Evolutionary conservation across 2,329 filamentous ascomycete genomes (phyloP).

Genomic region (Fusarium sp.): DNA sequence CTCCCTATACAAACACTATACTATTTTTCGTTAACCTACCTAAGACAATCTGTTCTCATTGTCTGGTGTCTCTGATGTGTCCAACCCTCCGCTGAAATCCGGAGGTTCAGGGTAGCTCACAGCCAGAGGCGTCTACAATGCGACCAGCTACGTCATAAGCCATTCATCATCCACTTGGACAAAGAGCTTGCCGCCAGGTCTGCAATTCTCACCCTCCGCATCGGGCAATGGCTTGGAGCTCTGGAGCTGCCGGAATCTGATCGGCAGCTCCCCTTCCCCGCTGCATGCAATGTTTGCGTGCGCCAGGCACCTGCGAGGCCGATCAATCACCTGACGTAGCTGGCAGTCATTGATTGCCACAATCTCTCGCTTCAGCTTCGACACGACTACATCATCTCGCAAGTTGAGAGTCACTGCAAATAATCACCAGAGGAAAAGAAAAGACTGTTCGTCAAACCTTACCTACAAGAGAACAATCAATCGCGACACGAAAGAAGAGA

Average conservation of each 20-base stretch:
- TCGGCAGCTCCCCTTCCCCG: constrained; percentile 35
- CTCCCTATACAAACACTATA: neutral
- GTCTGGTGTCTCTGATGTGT: neutral
- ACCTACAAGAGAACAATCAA: neutral
- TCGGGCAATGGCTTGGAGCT: constrained; percentile 20
- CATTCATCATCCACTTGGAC: constrained; percentile 3
- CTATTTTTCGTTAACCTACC: neutral
- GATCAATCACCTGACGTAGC: constrained; percentile 36
- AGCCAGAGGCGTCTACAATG: neutral
- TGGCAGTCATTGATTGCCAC: constrained; percentile 25
- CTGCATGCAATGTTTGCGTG: constrained; percentile 25
- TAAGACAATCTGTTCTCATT: neutral
- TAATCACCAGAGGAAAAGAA: neutral
- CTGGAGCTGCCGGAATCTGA: constrained; percentile 33
- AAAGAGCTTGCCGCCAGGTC: constrained; percentile 12
- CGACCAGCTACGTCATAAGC: constrained; percentile 3
- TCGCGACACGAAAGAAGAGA: neutral
- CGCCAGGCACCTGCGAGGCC: constrained; percentile 20
- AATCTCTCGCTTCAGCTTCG: constrained; percentile 11
- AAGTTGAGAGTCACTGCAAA: neutral
- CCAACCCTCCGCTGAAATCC: neutral
- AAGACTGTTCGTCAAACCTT: neutral
- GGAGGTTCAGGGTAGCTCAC: constrained; percentile 9
- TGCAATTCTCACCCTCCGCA: constrained; percentile 28
- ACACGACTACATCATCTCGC: constrained; percentile 22